A percentile compares a stretch with the other conserved stretches of the same genome.
phyloP scores from a whole-genome alignment of 352 stramenopile genomes.

The Globisporangium cystogenes region DNA sequence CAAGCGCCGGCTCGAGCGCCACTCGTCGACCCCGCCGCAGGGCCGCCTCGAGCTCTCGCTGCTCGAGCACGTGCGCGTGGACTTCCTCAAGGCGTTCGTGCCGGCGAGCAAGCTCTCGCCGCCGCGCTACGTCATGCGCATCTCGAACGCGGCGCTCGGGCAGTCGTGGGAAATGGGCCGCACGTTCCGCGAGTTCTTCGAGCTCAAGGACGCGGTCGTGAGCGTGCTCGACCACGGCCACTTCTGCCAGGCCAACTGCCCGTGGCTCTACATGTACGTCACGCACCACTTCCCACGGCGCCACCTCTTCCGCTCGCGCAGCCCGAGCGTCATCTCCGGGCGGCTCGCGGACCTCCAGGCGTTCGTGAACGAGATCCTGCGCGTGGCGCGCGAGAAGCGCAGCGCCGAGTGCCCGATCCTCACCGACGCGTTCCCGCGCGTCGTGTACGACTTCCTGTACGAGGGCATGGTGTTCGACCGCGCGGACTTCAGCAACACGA shows the following conservation, averaged over 20 bases:
- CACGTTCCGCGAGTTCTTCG: slow-evolving; percentile 74
- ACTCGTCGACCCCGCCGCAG: slow-evolving; percentile 27
- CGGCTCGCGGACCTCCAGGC: slow-evolving; percentile 54
- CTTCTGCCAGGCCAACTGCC: slow-evolving; percentile 74
- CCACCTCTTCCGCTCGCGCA: slow-evolving; percentile 67
- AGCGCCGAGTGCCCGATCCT: slow-evolving; percentile 56
- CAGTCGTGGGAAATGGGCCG: slow-evolving; percentile 80
- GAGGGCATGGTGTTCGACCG: slow-evolving; percentile 78
- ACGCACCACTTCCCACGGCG: slow-evolving; percentile 74
- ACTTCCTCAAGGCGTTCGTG: slow-evolving; percentile 78
- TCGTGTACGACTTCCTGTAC: slow-evolving; percentile 79
- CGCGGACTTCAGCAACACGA: slow-evolving; percentile 51
- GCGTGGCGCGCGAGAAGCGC: slow-evolving; percentile 55
- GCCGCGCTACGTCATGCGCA: slow-evolving; percentile 75
- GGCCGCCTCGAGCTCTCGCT: slow-evolving; percentile 60
- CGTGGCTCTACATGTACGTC: slow-evolving; percentile 81
- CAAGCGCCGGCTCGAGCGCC: slow-evolving; percentile 51
- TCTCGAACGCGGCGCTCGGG: slow-evolving; percentile 54
- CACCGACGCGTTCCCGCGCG: slow-evolving; percentile 46
- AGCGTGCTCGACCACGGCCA: slow-evolving; percentile 67
- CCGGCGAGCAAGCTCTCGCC: slow-evolving; percentile 61
- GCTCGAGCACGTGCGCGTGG: slow-evolving; percentile 67
- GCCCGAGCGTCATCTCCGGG: slow-evolving; percentile 51
- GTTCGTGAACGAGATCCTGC: slow-evolving; percentile 64
- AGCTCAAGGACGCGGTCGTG: slow-evolving; percentile 65